Conservation (phyloP, 2,329 filamentous ascomycete genomes). For the Neofusicoccum laricinum region DNA sequence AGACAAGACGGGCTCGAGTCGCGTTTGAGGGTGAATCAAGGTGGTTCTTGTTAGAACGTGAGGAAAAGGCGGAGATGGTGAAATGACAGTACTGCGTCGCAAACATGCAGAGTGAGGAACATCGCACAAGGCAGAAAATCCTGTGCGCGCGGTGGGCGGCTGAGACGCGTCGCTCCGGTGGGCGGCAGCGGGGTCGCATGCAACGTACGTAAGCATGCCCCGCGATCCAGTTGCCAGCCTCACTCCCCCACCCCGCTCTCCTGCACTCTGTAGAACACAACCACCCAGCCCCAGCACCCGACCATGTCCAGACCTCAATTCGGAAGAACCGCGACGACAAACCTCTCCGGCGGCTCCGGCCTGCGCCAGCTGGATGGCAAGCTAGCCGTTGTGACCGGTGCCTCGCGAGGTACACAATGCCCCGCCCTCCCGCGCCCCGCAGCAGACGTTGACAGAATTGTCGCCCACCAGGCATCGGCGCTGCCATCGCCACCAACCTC, state of each 20-base stretch:
- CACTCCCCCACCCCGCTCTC: neutral
- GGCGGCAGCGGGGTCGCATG: too few relatives aligned
- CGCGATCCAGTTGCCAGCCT: neutral
- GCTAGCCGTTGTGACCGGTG: slow-evolving; percentile 75
- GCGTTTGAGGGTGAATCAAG: too few relatives aligned
- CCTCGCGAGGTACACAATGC: slow-evolving; percentile 62
- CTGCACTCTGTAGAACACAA: neutral
- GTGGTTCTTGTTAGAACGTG: too few relatives aligned
- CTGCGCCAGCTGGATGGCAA: slow-evolving; percentile 60
- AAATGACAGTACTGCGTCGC: too few relatives aligned
- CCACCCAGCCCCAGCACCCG: neutral
- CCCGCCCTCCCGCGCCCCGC: neutral
- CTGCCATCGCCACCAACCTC: slow-evolving; percentile 65
- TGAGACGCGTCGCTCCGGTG: neutral
- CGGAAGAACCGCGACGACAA: slow-evolving; percentile 38
- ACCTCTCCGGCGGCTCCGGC: slow-evolving; percentile 30
- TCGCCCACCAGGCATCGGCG: slow-evolving; percentile 64
- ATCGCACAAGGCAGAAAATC: too few relatives aligned
- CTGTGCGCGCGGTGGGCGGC: neutral
- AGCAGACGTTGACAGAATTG: neutral
- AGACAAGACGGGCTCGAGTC: too few relatives aligned
- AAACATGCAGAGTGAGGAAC: too few relatives aligned
- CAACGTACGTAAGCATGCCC: too few relatives aligned
- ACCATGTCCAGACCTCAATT: slow-evolving; percentile 38
- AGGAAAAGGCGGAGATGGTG: too few relatives aligned